Evolutionary conservation across 2,329 filamentous ascomycete genomes (phyloP), one percentile per base, ranked within the genome.

Genomic region (Beauveria medogensis): DNA sequence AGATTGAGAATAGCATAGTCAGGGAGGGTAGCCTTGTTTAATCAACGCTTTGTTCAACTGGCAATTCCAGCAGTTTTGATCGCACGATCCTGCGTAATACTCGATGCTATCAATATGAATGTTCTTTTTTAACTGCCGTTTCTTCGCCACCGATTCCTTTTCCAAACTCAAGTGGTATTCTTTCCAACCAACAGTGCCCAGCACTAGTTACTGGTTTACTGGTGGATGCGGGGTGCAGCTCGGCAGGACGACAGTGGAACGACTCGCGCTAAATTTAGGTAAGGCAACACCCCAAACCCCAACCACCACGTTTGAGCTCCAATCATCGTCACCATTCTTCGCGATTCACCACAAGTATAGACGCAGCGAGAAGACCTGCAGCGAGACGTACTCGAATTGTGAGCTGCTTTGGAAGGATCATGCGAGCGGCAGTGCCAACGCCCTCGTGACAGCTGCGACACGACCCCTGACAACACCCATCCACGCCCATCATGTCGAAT

Each of bases 401-500:
- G 46, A 41, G 55, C 34, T 41, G 46, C 16, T 24, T 40, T 18
- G 18, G 47, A 3, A 63, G 50, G 59, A 67, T 63, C 53, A 71
- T 70, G 68, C 66, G 58, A 67, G 55, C 62, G 62, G 61, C 64
- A 58, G 48, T 52, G 50, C 34, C 54, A 62, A 26, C 22, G 48
- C 43, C 54, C 57, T 63, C 60, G 57, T 69, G 56, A 69, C 62
- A 55, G 47, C 52, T 54, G 50, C 43, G 57, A 54, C 61, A 53
- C 63, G 51, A 61, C 55, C 57, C 54, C 60, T 59, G 62, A 62
- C 60, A 52, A 52, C 53, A 61, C 26, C 37, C 10, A 43, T 44
- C 48, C 22, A 37, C 56, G 24, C 55, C 58, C 67, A 74, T 62
- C 70, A 83, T 83, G 81, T 74, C 80, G 66, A 77, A 78, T 70